Evolutionary conservation across 2,329 filamentous ascomycete species (phyloP).

Genomic region (Paramyrothecium sp.): DNA sequence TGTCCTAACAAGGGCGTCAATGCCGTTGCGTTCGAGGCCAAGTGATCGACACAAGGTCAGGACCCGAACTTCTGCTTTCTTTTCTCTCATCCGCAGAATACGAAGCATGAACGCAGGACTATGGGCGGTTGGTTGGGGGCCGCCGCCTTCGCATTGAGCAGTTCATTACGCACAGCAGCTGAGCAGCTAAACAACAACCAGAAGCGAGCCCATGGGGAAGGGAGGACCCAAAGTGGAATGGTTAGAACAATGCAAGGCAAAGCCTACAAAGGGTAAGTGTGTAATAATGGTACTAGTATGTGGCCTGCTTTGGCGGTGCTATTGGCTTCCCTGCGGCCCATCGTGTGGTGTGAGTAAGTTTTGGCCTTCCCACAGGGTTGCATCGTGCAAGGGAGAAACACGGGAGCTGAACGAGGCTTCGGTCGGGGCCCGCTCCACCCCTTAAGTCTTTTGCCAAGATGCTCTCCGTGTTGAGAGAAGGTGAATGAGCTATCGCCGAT

Average conservation of each 20-base stretch:
- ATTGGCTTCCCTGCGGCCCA: neutral
- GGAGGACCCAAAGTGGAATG: neutral
- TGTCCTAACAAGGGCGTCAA: too few species aligned
- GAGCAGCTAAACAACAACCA: neutral
- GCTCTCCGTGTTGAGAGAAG: too few species aligned
- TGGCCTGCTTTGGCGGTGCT: neutral
- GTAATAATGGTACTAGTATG: neutral
- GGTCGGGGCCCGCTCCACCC: neutral
- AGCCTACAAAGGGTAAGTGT: too few species aligned
- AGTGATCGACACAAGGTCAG: too few species aligned
- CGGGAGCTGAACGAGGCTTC: neutral
- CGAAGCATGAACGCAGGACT: neutral
- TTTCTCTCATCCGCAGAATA: too few species aligned
- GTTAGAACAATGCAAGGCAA: neutral
- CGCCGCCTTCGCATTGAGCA: neutral
- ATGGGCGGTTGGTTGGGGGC: neutral
- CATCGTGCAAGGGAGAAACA: neutral
- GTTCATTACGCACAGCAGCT: neutral
- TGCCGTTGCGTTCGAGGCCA: too few species aligned
- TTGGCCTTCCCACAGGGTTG: neutral
- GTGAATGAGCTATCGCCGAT: too few species aligned
- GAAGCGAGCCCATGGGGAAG: neutral
- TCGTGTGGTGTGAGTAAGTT: neutral
- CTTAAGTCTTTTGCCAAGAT: too few species aligned
- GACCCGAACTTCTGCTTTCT: too few species aligned